Evolutionary conservation across 805 yeast genomes (phyloP), one percentile per base, ranked within the genome.

Genomic region (Blastobotrys americana): DNA sequence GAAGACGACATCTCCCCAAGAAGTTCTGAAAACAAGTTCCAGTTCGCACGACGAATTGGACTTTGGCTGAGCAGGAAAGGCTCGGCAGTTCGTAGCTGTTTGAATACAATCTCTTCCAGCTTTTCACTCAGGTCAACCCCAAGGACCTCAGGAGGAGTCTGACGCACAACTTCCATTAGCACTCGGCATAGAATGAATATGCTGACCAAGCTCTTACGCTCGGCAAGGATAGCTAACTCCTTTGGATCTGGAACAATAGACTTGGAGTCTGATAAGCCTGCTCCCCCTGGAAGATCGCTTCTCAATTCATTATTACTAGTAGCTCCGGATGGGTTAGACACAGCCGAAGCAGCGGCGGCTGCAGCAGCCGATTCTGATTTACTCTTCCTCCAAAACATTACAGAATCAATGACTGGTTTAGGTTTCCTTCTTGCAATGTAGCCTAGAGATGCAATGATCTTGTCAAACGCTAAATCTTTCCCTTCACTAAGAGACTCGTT

Each of bases 371-470:
- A 81, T 55, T 90, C 97, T 10, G 94, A 80, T 62, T 93, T 93
- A 1, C 90, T 78, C 60, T 90, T 86, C 48, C 97, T 74, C 99
- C 99, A 93, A 60, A 85, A 89, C 97, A 93, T 89, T 48, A 93
- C 95, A 4, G 95, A 87, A 62, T 93, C 99, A 27, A 94, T 88
- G 1, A 93, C 96, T 0, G 96, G 95, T 58, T 87, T 89, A 0
- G 97, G 97, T 53, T 87, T 85, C 20, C 82, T 73, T 45, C 87
- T 74, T 1, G 98, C 94, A 33, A 93, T 85, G 60, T 85, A 85
- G 5, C 98, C 98, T 44, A 93, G 67, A 0, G 96, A 84, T 13
- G 78, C 78, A 17, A 94, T 77, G 42, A 88, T 84, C 55, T 84
- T 78, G 63, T 93, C 98, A 59, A 93, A 90, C 17, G 75, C 77